Percentiles rank a stretch among this genome's conserved stretches.
Conservation (phyloP, 2,329 filamentous ascomycete species). For the Lasiodiplodia sp. region DNA sequence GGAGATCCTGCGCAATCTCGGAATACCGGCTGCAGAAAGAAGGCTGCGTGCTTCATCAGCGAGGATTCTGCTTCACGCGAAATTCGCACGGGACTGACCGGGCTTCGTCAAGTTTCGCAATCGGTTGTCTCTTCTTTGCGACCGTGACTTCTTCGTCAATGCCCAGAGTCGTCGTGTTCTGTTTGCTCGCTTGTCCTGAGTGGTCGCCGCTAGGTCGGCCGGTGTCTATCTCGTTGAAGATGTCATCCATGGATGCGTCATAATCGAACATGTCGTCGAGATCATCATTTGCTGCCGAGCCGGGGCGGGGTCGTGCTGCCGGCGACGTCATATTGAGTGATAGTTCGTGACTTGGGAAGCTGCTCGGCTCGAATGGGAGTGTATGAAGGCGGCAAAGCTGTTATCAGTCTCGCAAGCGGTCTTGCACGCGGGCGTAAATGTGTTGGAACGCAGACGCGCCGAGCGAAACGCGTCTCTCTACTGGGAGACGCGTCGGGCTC, state of each 20-base stretch:
- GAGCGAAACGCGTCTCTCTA: slow-evolving; percentile 17
- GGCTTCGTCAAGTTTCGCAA: slow-evolving; percentile 86
- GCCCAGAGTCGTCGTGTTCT: slow-evolving; percentile 61
- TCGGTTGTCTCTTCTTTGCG: slow-evolving; percentile 75
- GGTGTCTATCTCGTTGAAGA: slow-evolving; percentile 51
- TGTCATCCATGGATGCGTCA: slow-evolving; percentile 65
- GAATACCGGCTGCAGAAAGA: slow-evolving; percentile 83
- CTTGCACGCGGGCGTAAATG: slow-evolving; percentile 1
- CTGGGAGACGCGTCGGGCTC: slow-evolving; percentile 33
- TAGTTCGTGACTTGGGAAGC: slow-evolving; percentile 36
- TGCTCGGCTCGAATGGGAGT: not conserved
- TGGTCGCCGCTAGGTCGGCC: slow-evolving; percentile 29
- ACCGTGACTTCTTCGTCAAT: slow-evolving; percentile 88
- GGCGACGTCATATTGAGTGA: slow-evolving; percentile 33
- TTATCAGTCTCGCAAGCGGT: not conserved
- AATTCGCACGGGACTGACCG: slow-evolving; percentile 56
- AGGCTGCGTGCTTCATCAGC: slow-evolving; percentile 60
- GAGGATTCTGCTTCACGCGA: slow-evolving; percentile 1
- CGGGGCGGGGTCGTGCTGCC: slow-evolving; percentile 32
- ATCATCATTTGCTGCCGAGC: slow-evolving; percentile 50
- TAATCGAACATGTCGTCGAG: slow-evolving; percentile 79
- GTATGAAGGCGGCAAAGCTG: not conserved
- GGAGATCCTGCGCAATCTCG: slow-evolving; percentile 76
- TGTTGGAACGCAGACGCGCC: slow-evolving; percentile 30
- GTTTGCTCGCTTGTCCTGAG: slow-evolving; percentile 29